phyloP scores from a whole-genome alignment of 805 yeast genomes.

The Wickerhamomyces queroliae region DNA sequence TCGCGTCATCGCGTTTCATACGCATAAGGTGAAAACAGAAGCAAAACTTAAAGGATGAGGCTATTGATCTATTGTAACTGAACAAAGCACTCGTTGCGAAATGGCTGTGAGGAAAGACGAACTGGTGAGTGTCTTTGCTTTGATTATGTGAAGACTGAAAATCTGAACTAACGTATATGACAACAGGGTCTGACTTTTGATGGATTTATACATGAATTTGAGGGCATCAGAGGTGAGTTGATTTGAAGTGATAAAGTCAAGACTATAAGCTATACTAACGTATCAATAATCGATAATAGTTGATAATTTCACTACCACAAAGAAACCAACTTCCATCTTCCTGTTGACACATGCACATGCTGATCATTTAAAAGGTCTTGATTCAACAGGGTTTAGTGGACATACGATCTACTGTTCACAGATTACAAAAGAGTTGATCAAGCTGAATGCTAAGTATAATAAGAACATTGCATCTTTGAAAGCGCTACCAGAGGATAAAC shows the following conservation, averaged over 20 bases:
- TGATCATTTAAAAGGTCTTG: slow-evolving; percentile 48
- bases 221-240: slow-evolving; percentile 35
- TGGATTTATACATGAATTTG: slow-evolving; percentile 43
- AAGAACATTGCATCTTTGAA: slow-evolving; percentile 13
- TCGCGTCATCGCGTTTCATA: too few relatives aligned
- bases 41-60: too few relatives aligned
- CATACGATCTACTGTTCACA: slow-evolving; percentile 42
- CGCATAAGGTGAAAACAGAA: too few relatives aligned
- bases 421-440: slow-evolving; percentile 27
- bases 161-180: background rate
- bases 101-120: too few relatives aligned
- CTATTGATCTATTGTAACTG: too few relatives aligned
- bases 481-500: slow-evolving; percentile 8
- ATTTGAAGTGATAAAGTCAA: slow-evolving; percentile 22
- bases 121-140: background rate
- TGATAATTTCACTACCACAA: slow-evolving; percentile 22
- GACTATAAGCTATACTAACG: slow-evolving; percentile 17
- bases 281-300: slow-evolving; percentile 11
- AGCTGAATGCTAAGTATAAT: slow-evolving; percentile 3
- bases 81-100: too few relatives aligned
- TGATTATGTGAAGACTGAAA: background rate
- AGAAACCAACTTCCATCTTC: slow-evolving; percentile 17
- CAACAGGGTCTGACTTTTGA: slow-evolving; percentile 27
- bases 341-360: slow-evolving; percentile 49
- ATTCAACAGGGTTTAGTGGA: slow-evolving; percentile 27